Conservation (phyloP, 192 early-diverging fungal species). For the Umbelopsis isabellina region DNA sequence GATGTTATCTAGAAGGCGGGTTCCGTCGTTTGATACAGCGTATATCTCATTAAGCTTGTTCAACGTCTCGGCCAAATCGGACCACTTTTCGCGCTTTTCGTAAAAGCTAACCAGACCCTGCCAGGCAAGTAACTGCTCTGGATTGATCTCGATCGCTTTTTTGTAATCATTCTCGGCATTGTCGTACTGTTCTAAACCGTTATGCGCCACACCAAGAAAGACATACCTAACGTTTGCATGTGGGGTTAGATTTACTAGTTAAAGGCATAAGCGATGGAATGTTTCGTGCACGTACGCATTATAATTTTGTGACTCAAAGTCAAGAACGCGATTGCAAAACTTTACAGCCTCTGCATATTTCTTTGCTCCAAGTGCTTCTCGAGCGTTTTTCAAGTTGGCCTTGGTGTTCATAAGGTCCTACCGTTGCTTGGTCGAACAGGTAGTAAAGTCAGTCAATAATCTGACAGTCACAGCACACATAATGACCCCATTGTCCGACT, state of each 20-base stretch:
- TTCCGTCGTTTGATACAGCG: conserved; percentile 41
- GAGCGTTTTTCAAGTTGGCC: conserved; percentile 50
- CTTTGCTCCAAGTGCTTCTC: conserved; percentile 50
- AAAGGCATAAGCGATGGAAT: neutral
- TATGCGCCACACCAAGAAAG: conserved; percentile 69
- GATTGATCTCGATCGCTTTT: conserved; percentile 59
- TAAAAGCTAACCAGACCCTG: conserved; percentile 62
- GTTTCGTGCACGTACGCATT: conserved; percentile 49
- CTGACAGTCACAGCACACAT: neutral
- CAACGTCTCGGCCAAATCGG: conserved; percentile 36
- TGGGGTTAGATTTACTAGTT: neutral
- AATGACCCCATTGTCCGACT: neutral
- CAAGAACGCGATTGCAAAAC: conserved; percentile 48
- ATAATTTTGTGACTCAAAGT: conserved; percentile 55
- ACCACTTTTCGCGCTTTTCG: conserved; percentile 53
- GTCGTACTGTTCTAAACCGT: conserved; percentile 57
- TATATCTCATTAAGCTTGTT: conserved; percentile 15
- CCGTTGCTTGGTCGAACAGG: neutral
- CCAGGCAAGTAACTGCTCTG: conserved; percentile 65
- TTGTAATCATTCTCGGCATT: conserved; percentile 63
- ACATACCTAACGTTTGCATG: conserved; percentile 46
- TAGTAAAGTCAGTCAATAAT: neutral
- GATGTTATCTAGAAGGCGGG: conserved; percentile 50
- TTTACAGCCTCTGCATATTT: conserved; percentile 57
- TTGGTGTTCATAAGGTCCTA: conserved; percentile 30